A percentile compares a stretch with the other conserved stretches of the same genome.
Conservation (phyloP, 495 filamentous ascomycete species). For the Neurospora sp. region DNA sequence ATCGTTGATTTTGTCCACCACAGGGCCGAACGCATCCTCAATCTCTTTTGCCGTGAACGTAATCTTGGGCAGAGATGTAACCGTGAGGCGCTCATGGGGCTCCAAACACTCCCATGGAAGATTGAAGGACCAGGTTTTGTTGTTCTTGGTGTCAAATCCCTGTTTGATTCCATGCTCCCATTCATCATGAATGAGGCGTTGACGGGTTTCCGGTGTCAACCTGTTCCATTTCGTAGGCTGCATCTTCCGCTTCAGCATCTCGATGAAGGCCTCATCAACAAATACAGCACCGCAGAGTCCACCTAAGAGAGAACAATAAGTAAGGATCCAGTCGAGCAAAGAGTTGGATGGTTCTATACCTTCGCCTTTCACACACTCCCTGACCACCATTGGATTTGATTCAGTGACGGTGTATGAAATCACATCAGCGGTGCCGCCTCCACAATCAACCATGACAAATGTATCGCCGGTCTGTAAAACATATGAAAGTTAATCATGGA, state of each 20-base stretch:
- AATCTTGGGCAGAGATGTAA: neutral
- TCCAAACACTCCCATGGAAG: neutral
- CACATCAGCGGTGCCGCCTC: slow-evolving; percentile 16
- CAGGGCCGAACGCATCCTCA: neutral
- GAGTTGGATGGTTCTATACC: neutral
- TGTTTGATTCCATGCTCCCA: slow-evolving; percentile 15
- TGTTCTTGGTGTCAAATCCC: neutral
- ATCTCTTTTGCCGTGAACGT: neutral
- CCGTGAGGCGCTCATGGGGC: neutral
- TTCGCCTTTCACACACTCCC: slow-evolving; percentile 11
- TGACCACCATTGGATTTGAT: slow-evolving; percentile 2
- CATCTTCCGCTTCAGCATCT: slow-evolving; percentile 6
- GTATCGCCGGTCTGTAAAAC: slow-evolving; percentile 6
- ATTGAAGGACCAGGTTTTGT: neutral
- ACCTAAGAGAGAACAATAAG: neutral
- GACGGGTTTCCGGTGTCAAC: neutral
- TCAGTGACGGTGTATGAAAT: slow-evolving; percentile 9
- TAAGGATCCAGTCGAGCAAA: too few relatives aligned
- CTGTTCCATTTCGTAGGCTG: neutral
- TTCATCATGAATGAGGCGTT: slow-evolving; percentile 2
- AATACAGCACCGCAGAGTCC: slow-evolving; percentile 12
- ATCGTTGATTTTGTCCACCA: neutral
- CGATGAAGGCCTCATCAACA: slow-evolving; percentile 10
- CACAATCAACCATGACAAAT: slow-evolving; percentile 15
- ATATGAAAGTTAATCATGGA: too few relatives aligned